Evolutionary conservation across 1,284 basidiomycete genomes (phyloP), one percentile per base, ranked within the genome.

Genomic region (Boletellus deceptivus): DNA sequence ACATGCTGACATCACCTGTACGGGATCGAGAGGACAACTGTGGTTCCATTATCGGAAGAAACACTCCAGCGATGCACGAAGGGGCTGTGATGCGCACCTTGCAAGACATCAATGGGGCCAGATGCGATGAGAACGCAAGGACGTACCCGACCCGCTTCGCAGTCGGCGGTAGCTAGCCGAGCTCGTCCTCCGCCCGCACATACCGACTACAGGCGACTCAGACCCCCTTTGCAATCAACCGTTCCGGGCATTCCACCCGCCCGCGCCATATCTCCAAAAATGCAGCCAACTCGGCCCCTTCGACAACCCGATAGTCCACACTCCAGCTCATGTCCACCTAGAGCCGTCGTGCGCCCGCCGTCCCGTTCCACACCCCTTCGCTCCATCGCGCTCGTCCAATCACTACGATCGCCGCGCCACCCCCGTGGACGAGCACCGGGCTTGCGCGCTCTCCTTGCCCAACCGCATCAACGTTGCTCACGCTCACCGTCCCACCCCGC

Each of bases 241-340:
- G 74, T 68, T 81, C 83, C 1, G 94, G 94, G 20, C 76, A 70
- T 72, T 96, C 93, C 27, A 95, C 85, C 72, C 85, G 92, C 18
- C 72, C 74, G 60, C 93, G 86, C 93, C 94, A 97, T 40, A 79
- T 78, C 72, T 95, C 91, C 45, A 94, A 89, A 67, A 97, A 92
- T 49, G 87, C 86, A 41, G 93, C 93, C 54, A 97, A 69, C 72
- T 97, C 94, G 0, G 93, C 93, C 7, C 94, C 94, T 67, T 97
- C 93, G 8, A 96, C 86, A 6, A 96, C 84, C 17, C 94, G 73
- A 73, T 97, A 94, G 67, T 97, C 94, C 29, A 89, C 94, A 58
- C 84, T 86, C 89, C 92, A 95, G 54, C 88, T 90, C 3, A 93
- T 79, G 20, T 83, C 81, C 43, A 92, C 72, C 70, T 85, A 84